Conservation (phyloP, 2,329 filamentous ascomycete species). For the Botrytis galanthina region DNA sequence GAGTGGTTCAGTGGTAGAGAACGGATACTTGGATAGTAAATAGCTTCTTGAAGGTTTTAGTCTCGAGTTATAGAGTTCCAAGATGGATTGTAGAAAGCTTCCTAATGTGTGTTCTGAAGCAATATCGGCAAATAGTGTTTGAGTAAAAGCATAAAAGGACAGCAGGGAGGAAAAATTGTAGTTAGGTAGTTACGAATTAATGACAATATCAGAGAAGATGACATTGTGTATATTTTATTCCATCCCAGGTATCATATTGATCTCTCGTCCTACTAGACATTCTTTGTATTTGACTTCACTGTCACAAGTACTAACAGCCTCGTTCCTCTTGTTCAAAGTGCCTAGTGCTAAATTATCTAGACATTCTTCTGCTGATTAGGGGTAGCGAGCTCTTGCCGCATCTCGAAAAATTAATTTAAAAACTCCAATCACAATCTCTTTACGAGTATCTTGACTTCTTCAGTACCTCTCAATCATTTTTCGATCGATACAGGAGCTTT, state of each 20-base stretch:
- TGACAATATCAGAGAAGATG: not conserved
- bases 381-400: not conserved
- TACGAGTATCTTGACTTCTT: not conserved
- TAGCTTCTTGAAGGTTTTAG: not conserved
- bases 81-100: not conserved
- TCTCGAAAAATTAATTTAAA: not conserved
- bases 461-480: not conserved
- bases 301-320: not conserved
- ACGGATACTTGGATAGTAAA: not conserved
- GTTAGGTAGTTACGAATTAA: not conserved
- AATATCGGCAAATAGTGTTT: not conserved
- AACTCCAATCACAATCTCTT: not conserved
- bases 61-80: too few relatives aligned
- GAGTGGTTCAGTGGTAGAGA: slow-evolving; percentile 34
- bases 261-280: too few relatives aligned
- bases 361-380: not conserved
- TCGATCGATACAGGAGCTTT: not conserved
- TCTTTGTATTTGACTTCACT: not conserved
- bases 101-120: too few relatives aligned
- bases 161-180: not conserved
- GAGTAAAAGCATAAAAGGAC: not conserved
- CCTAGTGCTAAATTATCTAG: not conserved
- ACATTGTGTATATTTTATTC: not conserved
- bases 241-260: too few relatives aligned
- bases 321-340: not conserved